Conservation (phyloP, 768 basidiomycete species). For the Rhodocollybia butyracea region DNA sequence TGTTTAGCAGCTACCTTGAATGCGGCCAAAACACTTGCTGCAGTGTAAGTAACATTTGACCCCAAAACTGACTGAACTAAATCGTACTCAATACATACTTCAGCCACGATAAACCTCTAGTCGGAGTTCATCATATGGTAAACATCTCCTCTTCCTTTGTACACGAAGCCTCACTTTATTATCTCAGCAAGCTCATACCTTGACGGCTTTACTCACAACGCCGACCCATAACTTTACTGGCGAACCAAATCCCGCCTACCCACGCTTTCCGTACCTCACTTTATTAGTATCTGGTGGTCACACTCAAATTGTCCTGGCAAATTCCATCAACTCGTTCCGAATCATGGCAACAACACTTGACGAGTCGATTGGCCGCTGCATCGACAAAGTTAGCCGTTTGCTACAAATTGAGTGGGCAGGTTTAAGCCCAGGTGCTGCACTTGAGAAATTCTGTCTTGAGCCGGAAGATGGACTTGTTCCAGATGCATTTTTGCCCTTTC, state of each 20-base stretch:
- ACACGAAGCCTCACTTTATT: conserved; percentile 5
- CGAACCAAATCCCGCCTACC: conserved; percentile 22
- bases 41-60: too few relatives aligned
- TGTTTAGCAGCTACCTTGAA: conserved; percentile 79
- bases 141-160: background rate
- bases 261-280: conserved; percentile 83
- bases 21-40: conserved; percentile 83
- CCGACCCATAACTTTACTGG: conserved; percentile 10
- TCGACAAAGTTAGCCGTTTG: conserved; percentile 79
- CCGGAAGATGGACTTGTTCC: conserved; percentile 20
- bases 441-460: conserved; percentile 66
- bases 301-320: conserved; percentile 79
- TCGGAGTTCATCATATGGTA: conserved; percentile 95
- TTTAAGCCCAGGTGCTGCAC: conserved; percentile 72
- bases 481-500: conserved; percentile 34
- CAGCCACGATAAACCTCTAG: conserved; percentile 72
- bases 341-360: conserved; percentile 76
- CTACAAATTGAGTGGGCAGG: conserved; percentile 63
- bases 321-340: conserved; percentile 52
- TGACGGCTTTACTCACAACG: conserved; percentile 73
- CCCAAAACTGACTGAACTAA: too few relatives aligned
- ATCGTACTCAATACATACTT: too few relatives aligned
- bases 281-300: conserved; percentile 94
- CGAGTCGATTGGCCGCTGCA: conserved; percentile 72
- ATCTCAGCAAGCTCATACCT: conserved; percentile 85